Evolutionary conservation across 371 early-diverging fungal genomes (phyloP).

Genomic region (Dichotomocladium elegans): DNA sequence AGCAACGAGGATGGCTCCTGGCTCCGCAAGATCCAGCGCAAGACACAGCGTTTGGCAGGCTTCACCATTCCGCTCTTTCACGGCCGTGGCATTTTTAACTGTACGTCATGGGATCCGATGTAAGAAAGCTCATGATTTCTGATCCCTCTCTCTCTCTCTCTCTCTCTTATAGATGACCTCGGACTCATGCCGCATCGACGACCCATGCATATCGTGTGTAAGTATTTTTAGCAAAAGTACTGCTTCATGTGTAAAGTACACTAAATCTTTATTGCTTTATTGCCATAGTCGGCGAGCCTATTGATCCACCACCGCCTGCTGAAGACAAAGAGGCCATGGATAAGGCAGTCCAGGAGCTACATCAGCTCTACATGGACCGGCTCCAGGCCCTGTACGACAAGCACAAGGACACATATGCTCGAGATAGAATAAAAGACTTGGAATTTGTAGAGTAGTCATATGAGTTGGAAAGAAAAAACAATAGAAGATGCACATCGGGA

Average conservation of each 20-base stretch:
- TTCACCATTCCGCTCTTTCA: slow-evolving; percentile 67
- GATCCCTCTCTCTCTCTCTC: neutral
- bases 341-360: slow-evolving; percentile 53
- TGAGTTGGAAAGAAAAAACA: too few relatives aligned
- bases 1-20: slow-evolving; percentile 42
- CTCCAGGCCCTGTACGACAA: slow-evolving; percentile 58
- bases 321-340: slow-evolving; percentile 25
- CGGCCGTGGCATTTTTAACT: slow-evolving; percentile 64
- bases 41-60: slow-evolving; percentile 50
- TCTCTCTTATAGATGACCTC: slow-evolving; percentile 38
- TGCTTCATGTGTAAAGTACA: neutral
- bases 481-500: too few relatives aligned
- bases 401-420: slow-evolving; percentile 65
- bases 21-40: slow-evolving; percentile 47
- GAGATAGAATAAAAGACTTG: slow-evolving; percentile 48
- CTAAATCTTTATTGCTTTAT: neutral
- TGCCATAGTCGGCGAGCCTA: slow-evolving; percentile 67
- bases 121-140: slow-evolving; percentile 12
- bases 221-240: slow-evolving; percentile 1
- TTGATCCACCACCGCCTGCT: slow-evolving; percentile 37
- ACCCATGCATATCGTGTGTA: slow-evolving; percentile 39
- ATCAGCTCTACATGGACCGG: slow-evolving; percentile 53
- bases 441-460: slow-evolving; percentile 50
- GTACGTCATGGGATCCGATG: slow-evolving; percentile 32
- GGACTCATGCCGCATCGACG: slow-evolving; percentile 51